These are phyloP conservation scores for Mucor mucedo DNA, from an alignment of 371 early-diverging fungal species.

Conservation along the genomic window DNA sequence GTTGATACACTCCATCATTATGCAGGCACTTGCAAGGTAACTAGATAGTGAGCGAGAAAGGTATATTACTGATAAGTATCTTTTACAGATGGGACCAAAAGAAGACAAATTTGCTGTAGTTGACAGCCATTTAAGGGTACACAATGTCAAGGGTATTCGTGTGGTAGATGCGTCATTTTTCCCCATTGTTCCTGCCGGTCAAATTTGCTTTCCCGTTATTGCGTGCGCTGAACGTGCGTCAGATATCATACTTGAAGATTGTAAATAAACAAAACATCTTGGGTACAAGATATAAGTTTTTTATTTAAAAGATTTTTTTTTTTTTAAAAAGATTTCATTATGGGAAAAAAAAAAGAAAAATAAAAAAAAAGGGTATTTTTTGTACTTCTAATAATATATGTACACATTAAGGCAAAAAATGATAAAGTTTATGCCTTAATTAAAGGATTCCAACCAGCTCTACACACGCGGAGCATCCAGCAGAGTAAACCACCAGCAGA, in stretches of 20 bases:
- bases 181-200: slow-evolving; percentile 41
- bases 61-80: neutral
- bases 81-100: slow-evolving; percentile 20
- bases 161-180: slow-evolving; percentile 58
- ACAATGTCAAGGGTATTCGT: slow-evolving; percentile 43
- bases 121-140: slow-evolving; percentile 44
- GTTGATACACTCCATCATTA: slow-evolving; percentile 45
- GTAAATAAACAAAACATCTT: neutral
- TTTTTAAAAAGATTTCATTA: no score
- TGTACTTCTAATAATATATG: slow-evolving; percentile 1
- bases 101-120: slow-evolving; percentile 35
- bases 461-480: slow-evolving; percentile 28
- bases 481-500: slow-evolving; percentile 35
- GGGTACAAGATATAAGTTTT: no score
- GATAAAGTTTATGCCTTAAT: slow-evolving; percentile 20
- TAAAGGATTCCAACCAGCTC: slow-evolving; percentile 36
- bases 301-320: neutral
- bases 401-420: neutral
- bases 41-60: neutral
- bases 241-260: slow-evolving; percentile 25
- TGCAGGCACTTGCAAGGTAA: slow-evolving; percentile 50
- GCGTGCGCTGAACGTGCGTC: slow-evolving; percentile 35
- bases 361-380: neutral
- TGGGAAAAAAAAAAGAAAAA: no score
- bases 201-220: slow-evolving; percentile 36